A percentile compares a stretch with the other conserved stretches of the same genome.
Evolutionary conservation across 2,329 filamentous ascomycete species (phyloP).

Genomic region (Bipolaris cookei): DNA sequence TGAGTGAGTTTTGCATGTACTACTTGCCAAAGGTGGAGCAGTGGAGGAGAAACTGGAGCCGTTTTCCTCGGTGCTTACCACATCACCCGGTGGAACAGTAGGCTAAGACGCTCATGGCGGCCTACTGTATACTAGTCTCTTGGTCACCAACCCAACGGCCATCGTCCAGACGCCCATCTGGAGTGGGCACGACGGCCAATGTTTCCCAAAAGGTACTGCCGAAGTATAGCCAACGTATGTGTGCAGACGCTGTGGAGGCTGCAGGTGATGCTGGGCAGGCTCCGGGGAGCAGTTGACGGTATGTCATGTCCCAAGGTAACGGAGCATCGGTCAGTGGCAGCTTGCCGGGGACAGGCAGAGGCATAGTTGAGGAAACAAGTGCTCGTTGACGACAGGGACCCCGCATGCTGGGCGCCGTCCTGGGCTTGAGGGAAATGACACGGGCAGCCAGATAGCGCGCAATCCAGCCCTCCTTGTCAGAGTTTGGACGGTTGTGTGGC

Average conservation of each 20-base stretch:
- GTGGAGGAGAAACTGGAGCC: slow-evolving; percentile 7
- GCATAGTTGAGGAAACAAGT: slow-evolving; percentile 22
- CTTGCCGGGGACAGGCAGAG: not conserved
- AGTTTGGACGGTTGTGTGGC: slow-evolving; percentile 22
- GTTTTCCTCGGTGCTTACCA: slow-evolving; percentile 8
- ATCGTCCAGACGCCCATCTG: slow-evolving; percentile 6
- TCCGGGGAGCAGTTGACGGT: slow-evolving; percentile 5
- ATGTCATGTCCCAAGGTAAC: not conserved
- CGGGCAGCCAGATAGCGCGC: slow-evolving; percentile 22
- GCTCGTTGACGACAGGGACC: slow-evolving; percentile 31
- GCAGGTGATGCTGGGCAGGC: not conserved
- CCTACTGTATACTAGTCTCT: not conserved
- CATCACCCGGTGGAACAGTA: slow-evolving; percentile 13
- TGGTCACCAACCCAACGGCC: slow-evolving; percentile 11
- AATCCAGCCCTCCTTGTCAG: slow-evolving; percentile 13
- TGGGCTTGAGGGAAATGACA: slow-evolving; percentile 17
- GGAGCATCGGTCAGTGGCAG: no score
- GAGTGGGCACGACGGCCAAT: slow-evolving; percentile 1
- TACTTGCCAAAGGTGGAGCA: slow-evolving; percentile 13
- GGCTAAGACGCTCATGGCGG: slow-evolving; percentile 1
- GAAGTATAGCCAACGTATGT: slow-evolving; percentile 27
- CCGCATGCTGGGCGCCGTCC: slow-evolving; percentile 23
- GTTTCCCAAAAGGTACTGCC: slow-evolving; percentile 21
- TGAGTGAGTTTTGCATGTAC: slow-evolving; percentile 15
- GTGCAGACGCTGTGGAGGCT: slow-evolving; percentile 4